Conservation (phyloP, 805 yeast genomes). For the Pichia nanzhaoensis region DNA sequence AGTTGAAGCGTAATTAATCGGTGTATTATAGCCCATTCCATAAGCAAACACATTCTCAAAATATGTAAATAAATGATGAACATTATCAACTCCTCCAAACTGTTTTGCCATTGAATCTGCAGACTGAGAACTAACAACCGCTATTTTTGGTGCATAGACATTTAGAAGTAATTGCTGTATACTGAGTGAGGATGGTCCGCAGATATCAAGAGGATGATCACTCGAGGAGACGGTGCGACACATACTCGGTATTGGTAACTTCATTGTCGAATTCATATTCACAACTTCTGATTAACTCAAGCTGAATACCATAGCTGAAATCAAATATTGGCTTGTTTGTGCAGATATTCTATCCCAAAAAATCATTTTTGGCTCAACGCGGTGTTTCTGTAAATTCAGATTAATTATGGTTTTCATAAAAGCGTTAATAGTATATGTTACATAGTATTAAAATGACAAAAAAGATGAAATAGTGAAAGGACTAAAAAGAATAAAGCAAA, state of each 20-base stretch:
- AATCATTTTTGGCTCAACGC: no score
- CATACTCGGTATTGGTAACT: slow-evolving; percentile 6
- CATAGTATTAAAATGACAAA: no score
- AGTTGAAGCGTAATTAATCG: background rate
- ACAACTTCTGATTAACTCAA: no score
- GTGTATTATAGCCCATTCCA: slow-evolving; percentile 2
- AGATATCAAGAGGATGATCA: slow-evolving; percentile 14
- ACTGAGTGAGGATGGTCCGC: slow-evolving; percentile 26
- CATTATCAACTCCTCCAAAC: slow-evolving; percentile 12
- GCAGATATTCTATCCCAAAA: no score
- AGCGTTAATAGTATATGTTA: no score
- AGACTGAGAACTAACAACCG: slow-evolving; percentile 23
- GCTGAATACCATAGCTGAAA: no score
- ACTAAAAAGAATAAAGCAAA: no score
- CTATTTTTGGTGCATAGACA: slow-evolving; percentile 28
- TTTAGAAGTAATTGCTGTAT: slow-evolving; percentile 26
- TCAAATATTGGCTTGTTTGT: no score
- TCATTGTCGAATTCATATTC: background rate
- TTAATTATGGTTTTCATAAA: no score
- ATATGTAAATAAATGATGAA: slow-evolving; percentile 19
- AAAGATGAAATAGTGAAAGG: background rate
- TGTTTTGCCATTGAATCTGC: slow-evolving; percentile 20
- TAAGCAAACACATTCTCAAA: slow-evolving; percentile 19
- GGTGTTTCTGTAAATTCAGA: no score
- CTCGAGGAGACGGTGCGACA: background rate